phyloP scores from a whole-genome alignment of 2,329 filamentous ascomycete genomes.

The Ceratocystis papillata region DNA sequence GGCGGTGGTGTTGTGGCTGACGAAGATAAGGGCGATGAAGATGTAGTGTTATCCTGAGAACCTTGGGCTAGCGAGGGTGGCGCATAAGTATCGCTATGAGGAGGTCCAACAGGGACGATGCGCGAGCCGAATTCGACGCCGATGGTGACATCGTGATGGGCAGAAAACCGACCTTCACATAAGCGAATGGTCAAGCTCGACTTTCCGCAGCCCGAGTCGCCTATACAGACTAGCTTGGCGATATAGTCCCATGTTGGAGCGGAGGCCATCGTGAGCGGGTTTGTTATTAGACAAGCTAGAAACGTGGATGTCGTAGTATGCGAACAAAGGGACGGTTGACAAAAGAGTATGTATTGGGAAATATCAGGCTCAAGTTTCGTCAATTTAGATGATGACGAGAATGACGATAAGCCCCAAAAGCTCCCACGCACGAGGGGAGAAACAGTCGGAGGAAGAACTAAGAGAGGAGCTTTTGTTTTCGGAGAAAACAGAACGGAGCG shows the following conservation, averaged over 20 bases:
- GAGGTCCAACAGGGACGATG: conserved; percentile 81
- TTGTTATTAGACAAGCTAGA: not conserved
- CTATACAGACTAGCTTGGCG: conserved; percentile 95
- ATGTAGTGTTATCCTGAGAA: conserved; percentile 13
- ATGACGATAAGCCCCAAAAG: not conserved
- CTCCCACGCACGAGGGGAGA: not conserved
- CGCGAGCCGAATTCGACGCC: conserved; percentile 92
- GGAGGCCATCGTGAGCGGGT: conserved; percentile 29
- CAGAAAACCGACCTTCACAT: conserved; percentile 89
- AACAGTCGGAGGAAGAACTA: not conserved
- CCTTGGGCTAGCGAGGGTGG: conserved; percentile 23
- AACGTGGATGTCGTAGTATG: not conserved
- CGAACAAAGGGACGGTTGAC: not conserved
- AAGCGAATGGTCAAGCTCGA: conserved; percentile 87
- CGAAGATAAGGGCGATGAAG: conserved; percentile 22
- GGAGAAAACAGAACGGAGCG: not conserved
- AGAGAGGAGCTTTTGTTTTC: not conserved
- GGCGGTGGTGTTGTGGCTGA: conserved; percentile 26
- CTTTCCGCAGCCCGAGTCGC: conserved; percentile 93
- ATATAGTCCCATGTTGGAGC: conserved; percentile 90
- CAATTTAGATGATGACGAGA: not conserved
- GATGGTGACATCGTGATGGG: conserved; percentile 93
- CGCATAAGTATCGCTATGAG: conserved; percentile 45
- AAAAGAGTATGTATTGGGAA: not conserved
- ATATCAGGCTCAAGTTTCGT: not conserved